Conservation (phyloP, 2,329 filamentous ascomycete species). For the Orbilia javanica region DNA sequence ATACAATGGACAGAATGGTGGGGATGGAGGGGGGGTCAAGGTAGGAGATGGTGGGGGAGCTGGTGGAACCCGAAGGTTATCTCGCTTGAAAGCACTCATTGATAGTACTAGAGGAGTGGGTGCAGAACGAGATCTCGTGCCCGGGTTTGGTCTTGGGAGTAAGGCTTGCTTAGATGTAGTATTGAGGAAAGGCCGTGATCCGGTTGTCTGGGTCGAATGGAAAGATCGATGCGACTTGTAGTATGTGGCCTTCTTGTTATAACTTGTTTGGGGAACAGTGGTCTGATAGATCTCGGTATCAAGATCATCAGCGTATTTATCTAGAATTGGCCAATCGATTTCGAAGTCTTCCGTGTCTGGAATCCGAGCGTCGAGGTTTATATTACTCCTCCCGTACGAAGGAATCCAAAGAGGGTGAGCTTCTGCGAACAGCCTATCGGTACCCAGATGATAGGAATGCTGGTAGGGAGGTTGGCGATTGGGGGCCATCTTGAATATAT, state of each 20-base stretch:
- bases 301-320: slow-evolving; percentile 43
- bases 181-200: slow-evolving; percentile 38
- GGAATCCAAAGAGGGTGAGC: slow-evolving; percentile 27
- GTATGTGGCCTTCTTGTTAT: slow-evolving; percentile 37
- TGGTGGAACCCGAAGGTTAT: slow-evolving; percentile 36
- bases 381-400: slow-evolving; percentile 18
- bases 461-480: slow-evolving; percentile 34
- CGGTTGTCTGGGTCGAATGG: background rate
- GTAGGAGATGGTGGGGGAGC: slow-evolving; percentile 53
- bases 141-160: slow-evolving; percentile 7
- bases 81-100: slow-evolving; percentile 53
- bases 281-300: slow-evolving; percentile 34
- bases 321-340: slow-evolving; percentile 53
- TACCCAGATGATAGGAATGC: slow-evolving; percentile 44
- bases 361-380: slow-evolving; percentile 19
- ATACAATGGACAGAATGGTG: slow-evolving; percentile 51
- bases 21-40: slow-evolving; percentile 43
- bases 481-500: slow-evolving; percentile 43
- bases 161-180: slow-evolving; percentile 38
- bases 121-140: slow-evolving; percentile 40
- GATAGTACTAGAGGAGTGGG: slow-evolving; percentile 43
- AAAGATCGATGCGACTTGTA: slow-evolving; percentile 28
- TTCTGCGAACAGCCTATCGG: slow-evolving; percentile 42
- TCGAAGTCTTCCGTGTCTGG: slow-evolving; percentile 53
- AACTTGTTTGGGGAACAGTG: background rate